These are phyloP conservation scores for Xerocomus spinulosus DNA, from an alignment of 768 basidiomycete species.

Conservation along the genomic window DNA sequence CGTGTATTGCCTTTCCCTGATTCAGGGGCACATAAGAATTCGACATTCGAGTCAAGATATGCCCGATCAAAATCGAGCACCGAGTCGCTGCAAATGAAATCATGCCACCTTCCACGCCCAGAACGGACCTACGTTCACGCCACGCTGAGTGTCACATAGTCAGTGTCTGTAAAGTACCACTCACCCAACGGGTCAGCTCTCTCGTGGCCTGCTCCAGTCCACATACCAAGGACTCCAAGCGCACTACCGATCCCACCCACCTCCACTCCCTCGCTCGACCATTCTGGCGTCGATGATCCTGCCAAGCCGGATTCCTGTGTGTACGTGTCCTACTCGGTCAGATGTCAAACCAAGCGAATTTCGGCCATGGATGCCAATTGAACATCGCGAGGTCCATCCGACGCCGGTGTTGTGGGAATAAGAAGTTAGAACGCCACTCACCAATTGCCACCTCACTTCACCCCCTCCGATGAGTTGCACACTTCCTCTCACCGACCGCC, in stretches of 20 bases:
- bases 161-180: not conserved
- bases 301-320: slow-evolving; percentile 31
- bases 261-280: slow-evolving; percentile 55
- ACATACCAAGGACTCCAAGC: slow-evolving; percentile 49
- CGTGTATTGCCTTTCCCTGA: too few relatives aligned
- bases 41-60: too few relatives aligned
- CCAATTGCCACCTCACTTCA: slow-evolving; percentile 49
- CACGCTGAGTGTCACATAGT: not conserved
- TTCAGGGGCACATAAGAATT: too few relatives aligned
- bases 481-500: slow-evolving; percentile 37
- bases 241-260: slow-evolving; percentile 52
- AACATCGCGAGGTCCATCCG: too few relatives aligned
- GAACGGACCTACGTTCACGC: slow-evolving; percentile 33
- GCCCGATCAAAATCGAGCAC: too few relatives aligned
- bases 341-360: not conserved
- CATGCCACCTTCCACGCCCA: slow-evolving; percentile 42
- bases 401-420: not conserved
- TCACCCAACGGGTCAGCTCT: slow-evolving; percentile 40
- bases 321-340: slow-evolving; percentile 13
- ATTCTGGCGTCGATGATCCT: slow-evolving; percentile 37
- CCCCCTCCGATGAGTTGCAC: slow-evolving; percentile 49
- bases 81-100: too few relatives aligned
- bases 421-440: slow-evolving; percentile 18
- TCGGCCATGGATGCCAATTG: too few relatives aligned
- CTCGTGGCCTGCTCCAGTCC: slow-evolving; percentile 51